These are phyloP conservation scores for Hibiscus tridactylites DNA, from an alignment of 345 rosid species.

Conservation along the genomic window DNA sequence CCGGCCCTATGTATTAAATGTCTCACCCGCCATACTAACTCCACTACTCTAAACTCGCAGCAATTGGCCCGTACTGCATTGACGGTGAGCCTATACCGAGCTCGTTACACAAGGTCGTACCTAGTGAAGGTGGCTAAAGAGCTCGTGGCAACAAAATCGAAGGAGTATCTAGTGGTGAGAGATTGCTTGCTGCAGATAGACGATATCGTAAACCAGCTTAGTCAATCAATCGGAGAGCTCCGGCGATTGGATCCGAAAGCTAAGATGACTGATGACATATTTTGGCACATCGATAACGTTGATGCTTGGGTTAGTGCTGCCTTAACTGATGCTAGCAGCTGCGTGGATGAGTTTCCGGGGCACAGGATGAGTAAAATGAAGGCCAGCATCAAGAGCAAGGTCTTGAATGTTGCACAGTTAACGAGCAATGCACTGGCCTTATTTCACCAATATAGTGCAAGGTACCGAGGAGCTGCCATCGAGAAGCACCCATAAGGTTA, in stretches of 20 bases:
- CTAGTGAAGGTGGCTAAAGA: conserved; percentile 34
- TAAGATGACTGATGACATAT: conserved; percentile 15
- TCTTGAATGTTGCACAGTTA: conserved; percentile 65
- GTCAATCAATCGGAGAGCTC: conserved; percentile 52
- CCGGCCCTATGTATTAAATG: conserved; percentile 45
- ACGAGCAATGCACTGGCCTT: conserved; percentile 75
- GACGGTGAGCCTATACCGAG: conserved; percentile 50
- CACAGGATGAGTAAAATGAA: conserved; percentile 51
- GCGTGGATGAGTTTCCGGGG: conserved; percentile 50
- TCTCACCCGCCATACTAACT: conserved; percentile 35
- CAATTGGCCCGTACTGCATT: conserved; percentile 62
- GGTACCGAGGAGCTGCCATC: conserved; percentile 22
- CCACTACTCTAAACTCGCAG: conserved; percentile 31
- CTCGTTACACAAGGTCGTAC: conserved; percentile 42
- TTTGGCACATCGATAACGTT: conserved; percentile 53
- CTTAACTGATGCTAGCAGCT: conserved; percentile 53
- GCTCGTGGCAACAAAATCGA: conserved; percentile 30
- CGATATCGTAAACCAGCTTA: conserved; percentile 48
- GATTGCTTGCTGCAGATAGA: conserved; percentile 58
- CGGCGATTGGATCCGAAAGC: conserved; percentile 22
- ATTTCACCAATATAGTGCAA: conserved; percentile 53
- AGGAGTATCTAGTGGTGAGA: conserved; percentile 36
- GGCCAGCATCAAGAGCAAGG: conserved; percentile 67
- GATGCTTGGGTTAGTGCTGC: conserved; percentile 77
- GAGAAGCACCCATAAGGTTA: conserved; percentile 1